A percentile compares a stretch with the other conserved stretches of the same genome.
Evolutionary conservation across 2,329 filamentous ascomycete species (phyloP).

Genomic region (Beauveria sp.): DNA sequence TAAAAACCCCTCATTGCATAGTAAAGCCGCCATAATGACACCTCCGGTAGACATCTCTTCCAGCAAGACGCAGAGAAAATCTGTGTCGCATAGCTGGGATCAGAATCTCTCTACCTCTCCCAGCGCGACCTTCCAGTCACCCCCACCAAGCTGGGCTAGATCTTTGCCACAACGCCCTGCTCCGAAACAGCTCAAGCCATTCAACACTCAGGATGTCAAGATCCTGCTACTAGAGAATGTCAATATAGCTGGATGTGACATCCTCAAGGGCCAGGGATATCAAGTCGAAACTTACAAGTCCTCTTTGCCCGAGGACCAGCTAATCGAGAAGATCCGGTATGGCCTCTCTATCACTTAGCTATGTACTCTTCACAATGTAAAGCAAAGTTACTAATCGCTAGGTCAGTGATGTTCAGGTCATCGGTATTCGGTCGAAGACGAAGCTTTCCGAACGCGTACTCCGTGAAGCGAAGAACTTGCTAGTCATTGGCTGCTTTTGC

Average conservation of each 20-base stretch:
- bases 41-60: conserved; percentile 43
- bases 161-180: conserved; percentile 30
- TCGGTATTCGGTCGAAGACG: conserved; percentile 97
- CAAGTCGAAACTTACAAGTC: conserved; percentile 90
- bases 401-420: conserved; percentile 82
- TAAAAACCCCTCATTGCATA: not conserved
- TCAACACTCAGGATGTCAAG: conserved; percentile 93
- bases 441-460: conserved; percentile 83
- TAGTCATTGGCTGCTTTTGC: conserved; percentile 97
- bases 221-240: conserved; percentile 94
- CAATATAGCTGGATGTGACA: conserved; percentile 80
- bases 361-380: conserved; percentile 9
- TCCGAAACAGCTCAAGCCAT: conserved; percentile 82
- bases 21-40: conserved; percentile 27
- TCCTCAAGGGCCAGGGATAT: conserved; percentile 80
- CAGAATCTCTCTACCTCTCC: conserved; percentile 64
- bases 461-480: conserved; percentile 82
- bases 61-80: conserved; percentile 23
- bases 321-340: conserved; percentile 93
- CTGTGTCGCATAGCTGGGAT: conserved; percentile 52
- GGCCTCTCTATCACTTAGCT: conserved; percentile 21
- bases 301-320: conserved; percentile 82
- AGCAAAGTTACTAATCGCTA: conserved; percentile 10
- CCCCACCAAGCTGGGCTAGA: conserved; percentile 53
- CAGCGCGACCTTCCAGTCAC: conserved; percentile 65